Evolutionary conservation across 352 stramenopile genomes (phyloP).

Genomic region (Plasmopara halstedii): DNA sequence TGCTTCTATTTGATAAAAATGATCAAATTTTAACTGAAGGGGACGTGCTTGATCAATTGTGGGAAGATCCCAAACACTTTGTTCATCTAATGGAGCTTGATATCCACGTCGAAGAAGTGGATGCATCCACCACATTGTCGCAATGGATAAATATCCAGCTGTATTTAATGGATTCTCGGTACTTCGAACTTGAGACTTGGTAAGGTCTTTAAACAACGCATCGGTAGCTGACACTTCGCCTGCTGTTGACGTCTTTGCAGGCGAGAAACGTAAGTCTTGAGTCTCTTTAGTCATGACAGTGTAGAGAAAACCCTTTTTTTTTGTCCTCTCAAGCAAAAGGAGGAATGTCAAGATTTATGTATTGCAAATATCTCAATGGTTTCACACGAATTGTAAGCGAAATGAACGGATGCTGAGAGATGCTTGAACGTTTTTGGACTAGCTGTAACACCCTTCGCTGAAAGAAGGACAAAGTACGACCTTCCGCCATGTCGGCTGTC

Average conservation of each 20-base stretch:
- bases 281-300: too few species aligned
- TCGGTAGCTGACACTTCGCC: background rate
- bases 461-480: background rate
- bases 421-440: too few species aligned
- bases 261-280: background rate
- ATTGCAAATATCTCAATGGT: too few species aligned
- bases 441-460: background rate
- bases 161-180: slow-evolving; percentile 26
- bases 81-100: slow-evolving; percentile 24
- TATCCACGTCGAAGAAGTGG: slow-evolving; percentile 31
- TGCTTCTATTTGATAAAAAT: background rate
- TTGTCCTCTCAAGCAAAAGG: background rate
- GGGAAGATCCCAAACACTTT: slow-evolving; percentile 36
- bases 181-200: background rate
- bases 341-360: background rate
- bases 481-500: background rate
- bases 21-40: slow-evolving; percentile 15
- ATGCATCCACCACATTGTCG: slow-evolving; percentile 51
- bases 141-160: slow-evolving; percentile 31
- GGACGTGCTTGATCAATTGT: slow-evolving; percentile 28
- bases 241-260: background rate
- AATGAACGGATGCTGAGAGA: background rate
- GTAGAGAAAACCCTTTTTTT: background rate
- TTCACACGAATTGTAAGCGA: background rate
- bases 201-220: background rate